Percentiles rank a stretch among this genome's conserved stretches.
These are phyloP conservation scores for Vaccinium darrowii DNA, from an alignment of 148 eudicot species.

Conservation along the genomic window DNA sequence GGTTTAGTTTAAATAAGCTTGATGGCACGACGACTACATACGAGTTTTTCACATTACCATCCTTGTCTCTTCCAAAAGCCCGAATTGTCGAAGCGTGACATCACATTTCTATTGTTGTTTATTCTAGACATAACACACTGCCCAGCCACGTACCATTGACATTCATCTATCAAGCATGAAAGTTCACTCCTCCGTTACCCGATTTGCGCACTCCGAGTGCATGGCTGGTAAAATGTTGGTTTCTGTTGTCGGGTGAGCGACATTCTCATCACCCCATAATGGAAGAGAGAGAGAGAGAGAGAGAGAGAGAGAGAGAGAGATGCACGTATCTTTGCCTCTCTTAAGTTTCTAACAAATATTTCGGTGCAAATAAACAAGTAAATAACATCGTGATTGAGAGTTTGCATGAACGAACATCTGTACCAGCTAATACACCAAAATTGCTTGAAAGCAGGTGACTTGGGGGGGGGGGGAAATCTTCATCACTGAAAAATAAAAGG, in stretches of 20 bases:
- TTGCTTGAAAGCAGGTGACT: background rate
- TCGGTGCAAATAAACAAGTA: background rate
- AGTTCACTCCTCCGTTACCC: too few relatives aligned
- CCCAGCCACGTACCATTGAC: too few relatives aligned
- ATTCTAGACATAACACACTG: too few relatives aligned
- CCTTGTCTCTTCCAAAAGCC: too few relatives aligned
- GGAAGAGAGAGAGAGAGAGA: background rate
- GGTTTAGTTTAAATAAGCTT: too few relatives aligned
- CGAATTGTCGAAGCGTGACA: too few relatives aligned
- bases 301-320: background rate
- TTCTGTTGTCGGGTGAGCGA: background rate
- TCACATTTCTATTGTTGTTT: too few relatives aligned
- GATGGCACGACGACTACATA: too few relatives aligned
- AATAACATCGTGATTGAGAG: background rate
- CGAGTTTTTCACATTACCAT: too few relatives aligned
- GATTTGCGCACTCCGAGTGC: too few relatives aligned
- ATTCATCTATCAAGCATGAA: too few relatives aligned
- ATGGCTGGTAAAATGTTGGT: too few relatives aligned
- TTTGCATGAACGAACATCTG: background rate
- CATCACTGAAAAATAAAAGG: background rate
- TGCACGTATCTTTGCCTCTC: background rate
- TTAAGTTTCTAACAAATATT: background rate
- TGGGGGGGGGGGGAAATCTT: background rate
- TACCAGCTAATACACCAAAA: background rate
- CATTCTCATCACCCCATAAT: background rate